These are phyloP conservation scores for Amorphotheca resinae DNA, from an alignment of 495 filamentous ascomycete genomes.

Conservation along the genomic window DNA sequence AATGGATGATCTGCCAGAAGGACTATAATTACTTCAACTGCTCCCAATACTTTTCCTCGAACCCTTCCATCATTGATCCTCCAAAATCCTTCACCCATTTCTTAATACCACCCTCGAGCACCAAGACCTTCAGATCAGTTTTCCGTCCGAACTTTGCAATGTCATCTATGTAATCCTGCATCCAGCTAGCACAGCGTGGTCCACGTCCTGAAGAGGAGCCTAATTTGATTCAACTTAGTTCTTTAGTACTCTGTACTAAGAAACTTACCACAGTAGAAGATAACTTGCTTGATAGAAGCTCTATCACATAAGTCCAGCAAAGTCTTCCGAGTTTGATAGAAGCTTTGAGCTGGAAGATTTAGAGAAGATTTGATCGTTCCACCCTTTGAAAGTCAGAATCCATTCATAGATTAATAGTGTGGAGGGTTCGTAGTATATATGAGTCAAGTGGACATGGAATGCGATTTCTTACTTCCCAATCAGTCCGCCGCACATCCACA, in stretches of 20 bases:
- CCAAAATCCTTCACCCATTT: slow-evolving; percentile 47
- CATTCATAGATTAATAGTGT: too few species aligned
- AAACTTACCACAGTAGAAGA: slow-evolving; percentile 59
- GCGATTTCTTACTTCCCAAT: slow-evolving; percentile 40
- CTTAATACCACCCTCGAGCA: slow-evolving; percentile 49
- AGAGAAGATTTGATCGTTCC: slow-evolving; percentile 57
- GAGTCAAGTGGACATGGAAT: background rate
- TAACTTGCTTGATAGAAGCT: slow-evolving; percentile 38
- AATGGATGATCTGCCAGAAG: slow-evolving; percentile 3
- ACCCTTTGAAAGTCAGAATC: slow-evolving; percentile 31
- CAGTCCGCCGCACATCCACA: slow-evolving; percentile 48
- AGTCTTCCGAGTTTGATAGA: slow-evolving; percentile 45
- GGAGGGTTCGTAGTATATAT: too few species aligned
- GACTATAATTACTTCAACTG: slow-evolving; percentile 21
- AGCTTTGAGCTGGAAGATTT: slow-evolving; percentile 60
- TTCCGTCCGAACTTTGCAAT: slow-evolving; percentile 32
- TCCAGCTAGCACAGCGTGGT: slow-evolving; percentile 50
- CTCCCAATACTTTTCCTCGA: slow-evolving; percentile 34
- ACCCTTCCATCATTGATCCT: slow-evolving; percentile 33
- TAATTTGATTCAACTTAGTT: slow-evolving; percentile 9
- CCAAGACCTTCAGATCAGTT: slow-evolving; percentile 37
- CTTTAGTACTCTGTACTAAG: background rate
- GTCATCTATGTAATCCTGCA: slow-evolving; percentile 47
- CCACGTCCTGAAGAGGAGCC: slow-evolving; percentile 51
- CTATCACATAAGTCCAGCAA: slow-evolving; percentile 43